These are phyloP conservation scores for Beauveria brongniartii DNA, from an alignment of 2,329 filamentous ascomycete genomes.

Conservation along the genomic window DNA sequence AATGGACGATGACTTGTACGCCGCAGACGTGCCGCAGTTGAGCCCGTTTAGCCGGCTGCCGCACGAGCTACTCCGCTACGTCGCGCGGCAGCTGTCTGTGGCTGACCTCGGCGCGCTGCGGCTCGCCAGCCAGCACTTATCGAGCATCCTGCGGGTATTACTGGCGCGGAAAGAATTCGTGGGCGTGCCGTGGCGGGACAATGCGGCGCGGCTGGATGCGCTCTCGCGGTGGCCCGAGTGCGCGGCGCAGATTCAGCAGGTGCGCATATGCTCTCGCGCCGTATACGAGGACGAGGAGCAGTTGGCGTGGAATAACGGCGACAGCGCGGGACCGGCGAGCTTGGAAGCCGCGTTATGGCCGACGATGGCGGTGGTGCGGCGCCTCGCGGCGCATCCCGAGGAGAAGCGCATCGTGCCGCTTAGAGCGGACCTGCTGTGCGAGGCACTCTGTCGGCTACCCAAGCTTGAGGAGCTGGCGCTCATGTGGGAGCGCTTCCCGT, in stretches of 20 bases:
- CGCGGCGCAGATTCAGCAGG: slow-evolving; percentile 28
- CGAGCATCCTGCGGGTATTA: slow-evolving; percentile 35
- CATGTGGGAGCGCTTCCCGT: neutral
- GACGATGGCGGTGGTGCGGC: neutral
- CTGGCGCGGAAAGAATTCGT: slow-evolving; percentile 34
- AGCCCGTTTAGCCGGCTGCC: slow-evolving; percentile 20
- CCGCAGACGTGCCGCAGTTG: neutral
- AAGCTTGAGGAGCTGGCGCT: slow-evolving; percentile 3
- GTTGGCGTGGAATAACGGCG: neutral
- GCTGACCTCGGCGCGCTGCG: slow-evolving; percentile 33
- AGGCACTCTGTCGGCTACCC: neutral
- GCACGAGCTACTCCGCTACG: slow-evolving; percentile 32
- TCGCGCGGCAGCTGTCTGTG: slow-evolving; percentile 33
- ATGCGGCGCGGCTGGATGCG: slow-evolving; percentile 34
- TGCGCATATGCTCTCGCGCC: neutral
- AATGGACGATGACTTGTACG: neutral
- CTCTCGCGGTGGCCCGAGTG: slow-evolving; percentile 37
- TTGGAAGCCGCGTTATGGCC: neutral
- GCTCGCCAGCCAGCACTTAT: slow-evolving; percentile 28
- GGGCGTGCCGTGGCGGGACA: slow-evolving; percentile 36
- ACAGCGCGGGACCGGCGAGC: neutral
- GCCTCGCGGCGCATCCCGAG: neutral
- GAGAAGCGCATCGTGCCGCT: neutral
- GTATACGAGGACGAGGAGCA: slow-evolving; percentile 7
- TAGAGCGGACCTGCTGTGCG: neutral